Conservation (phyloP, 2,329 filamentous ascomycete genomes). For the Rutstroemia sp. region DNA sequence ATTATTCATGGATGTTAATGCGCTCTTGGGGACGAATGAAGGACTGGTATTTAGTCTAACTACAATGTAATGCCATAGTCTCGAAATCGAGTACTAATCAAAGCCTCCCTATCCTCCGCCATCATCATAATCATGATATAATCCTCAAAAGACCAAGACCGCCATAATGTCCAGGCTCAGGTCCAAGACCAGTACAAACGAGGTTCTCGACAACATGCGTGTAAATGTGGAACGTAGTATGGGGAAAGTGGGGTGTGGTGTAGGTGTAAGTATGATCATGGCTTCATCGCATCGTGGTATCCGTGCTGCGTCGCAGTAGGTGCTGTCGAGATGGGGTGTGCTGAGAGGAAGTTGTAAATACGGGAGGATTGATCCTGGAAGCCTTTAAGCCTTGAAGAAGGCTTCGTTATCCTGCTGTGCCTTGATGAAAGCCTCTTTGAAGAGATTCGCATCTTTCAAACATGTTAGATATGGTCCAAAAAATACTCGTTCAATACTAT, state of each 20-base stretch:
- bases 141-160: slow-evolving; percentile 17
- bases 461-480: slow-evolving; percentile 18
- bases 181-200: slow-evolving; percentile 16
- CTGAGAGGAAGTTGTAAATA: slow-evolving; percentile 12
- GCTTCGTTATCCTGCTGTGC: too few species aligned
- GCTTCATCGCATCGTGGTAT: slow-evolving; percentile 21
- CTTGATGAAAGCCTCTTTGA: slow-evolving; percentile 89
- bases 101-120: slow-evolving; percentile 21
- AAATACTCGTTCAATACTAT: background rate
- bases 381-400: slow-evolving; percentile 45
- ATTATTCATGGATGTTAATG: too few species aligned
- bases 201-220: slow-evolving; percentile 20
- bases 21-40: slow-evolving; percentile 16
- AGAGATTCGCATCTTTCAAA: slow-evolving; percentile 75
- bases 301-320: slow-evolving; percentile 15
- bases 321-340: slow-evolving; percentile 14
- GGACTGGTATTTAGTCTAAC: slow-evolving; percentile 31
- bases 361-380: slow-evolving; percentile 13
- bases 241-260: slow-evolving; percentile 13
- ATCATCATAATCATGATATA: slow-evolving; percentile 23
- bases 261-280: slow-evolving; percentile 21
- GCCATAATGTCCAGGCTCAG: slow-evolving; percentile 16
- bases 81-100: slow-evolving; percentile 19
- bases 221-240: slow-evolving; percentile 15
- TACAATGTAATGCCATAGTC: slow-evolving; percentile 25